Conservation (phyloP, 2,329 filamentous ascomycete genomes). For the Talaromyces sp. region DNA sequence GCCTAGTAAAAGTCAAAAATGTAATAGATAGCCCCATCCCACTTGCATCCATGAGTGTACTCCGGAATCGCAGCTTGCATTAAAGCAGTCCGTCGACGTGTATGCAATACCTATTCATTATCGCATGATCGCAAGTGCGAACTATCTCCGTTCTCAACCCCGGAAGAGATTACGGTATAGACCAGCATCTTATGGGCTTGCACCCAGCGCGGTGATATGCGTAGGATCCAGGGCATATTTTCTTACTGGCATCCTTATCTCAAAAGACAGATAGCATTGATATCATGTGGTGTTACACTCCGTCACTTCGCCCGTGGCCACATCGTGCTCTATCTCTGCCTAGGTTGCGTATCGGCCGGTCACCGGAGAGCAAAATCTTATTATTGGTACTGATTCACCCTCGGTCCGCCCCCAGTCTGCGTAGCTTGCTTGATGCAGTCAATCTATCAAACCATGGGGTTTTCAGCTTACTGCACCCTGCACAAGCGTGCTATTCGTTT, state of each 20-base stretch:
- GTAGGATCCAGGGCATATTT: not conserved
- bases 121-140: not conserved
- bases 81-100: not conserved
- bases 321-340: not conserved
- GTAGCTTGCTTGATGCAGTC: not conserved
- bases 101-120: not conserved
- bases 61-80: constrained; percentile 5
- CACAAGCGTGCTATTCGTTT: not conserved
- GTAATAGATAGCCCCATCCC: not conserved
- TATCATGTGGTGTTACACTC: not conserved
- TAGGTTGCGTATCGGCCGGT: not conserved
- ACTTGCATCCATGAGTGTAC: not conserved
- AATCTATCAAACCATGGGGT: not conserved
- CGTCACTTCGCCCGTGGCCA: not conserved
- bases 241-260: not conserved
- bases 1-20: not conserved
- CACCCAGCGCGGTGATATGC: not conserved
- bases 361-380: not conserved
- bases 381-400: not conserved
- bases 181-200: not conserved
- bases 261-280: not conserved
- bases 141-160: not conserved
- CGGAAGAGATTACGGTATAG: not conserved
- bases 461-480: not conserved
- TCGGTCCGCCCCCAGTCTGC: not conserved